These are phyloP conservation scores for Yamadazyma kanchanaburiensis DNA, from an alignment of 1,139 yeast species.

Conservation along the genomic window DNA sequence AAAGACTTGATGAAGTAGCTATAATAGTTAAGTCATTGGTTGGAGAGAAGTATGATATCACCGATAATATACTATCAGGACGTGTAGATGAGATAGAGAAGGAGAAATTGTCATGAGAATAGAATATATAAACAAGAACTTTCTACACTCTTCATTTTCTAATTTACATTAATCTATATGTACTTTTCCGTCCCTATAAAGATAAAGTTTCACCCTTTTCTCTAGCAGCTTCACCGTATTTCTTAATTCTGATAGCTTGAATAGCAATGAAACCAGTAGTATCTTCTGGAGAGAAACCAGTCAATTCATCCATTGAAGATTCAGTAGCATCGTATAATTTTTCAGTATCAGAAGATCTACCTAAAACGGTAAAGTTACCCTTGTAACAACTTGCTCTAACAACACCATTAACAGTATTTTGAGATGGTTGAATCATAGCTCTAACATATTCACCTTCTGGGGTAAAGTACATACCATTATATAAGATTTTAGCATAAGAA, in stretches of 20 bases:
- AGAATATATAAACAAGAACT: slow-evolving; percentile 2
- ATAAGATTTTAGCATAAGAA: slow-evolving; percentile 81
- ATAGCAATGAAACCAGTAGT: slow-evolving; percentile 97
- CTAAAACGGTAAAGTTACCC: slow-evolving; percentile 79
- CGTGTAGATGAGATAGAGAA: slow-evolving; percentile 1
- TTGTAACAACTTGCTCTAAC: slow-evolving; percentile 94
- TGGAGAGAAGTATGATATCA: slow-evolving; percentile 32
- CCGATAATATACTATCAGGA: slow-evolving; percentile 2
- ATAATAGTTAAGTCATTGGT: slow-evolving; percentile 31
- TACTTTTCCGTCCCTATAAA: slow-evolving; percentile 9
- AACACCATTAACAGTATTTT: slow-evolving; percentile 90
- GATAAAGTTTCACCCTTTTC: slow-evolving; percentile 59
- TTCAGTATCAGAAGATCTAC: slow-evolving; percentile 94
- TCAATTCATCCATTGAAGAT: slow-evolving; percentile 98
- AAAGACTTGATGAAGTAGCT: slow-evolving; percentile 29
- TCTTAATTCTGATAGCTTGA: slow-evolving; percentile 96
- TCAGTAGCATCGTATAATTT: slow-evolving; percentile 96
- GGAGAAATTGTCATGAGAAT: slow-evolving; percentile 2
- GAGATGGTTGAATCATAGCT: slow-evolving; percentile 91
- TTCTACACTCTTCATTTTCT: slow-evolving; percentile 1
- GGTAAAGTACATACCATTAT: slow-evolving; percentile 96
- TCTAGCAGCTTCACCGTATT: slow-evolving; percentile 93
- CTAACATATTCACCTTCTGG: slow-evolving; percentile 98
- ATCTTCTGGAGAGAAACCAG: slow-evolving; percentile 96
- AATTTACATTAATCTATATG: slow-evolving; percentile 2